Conservation (phyloP, 169 alveolate genomes). For the Cryptosporidium muris region DNA sequence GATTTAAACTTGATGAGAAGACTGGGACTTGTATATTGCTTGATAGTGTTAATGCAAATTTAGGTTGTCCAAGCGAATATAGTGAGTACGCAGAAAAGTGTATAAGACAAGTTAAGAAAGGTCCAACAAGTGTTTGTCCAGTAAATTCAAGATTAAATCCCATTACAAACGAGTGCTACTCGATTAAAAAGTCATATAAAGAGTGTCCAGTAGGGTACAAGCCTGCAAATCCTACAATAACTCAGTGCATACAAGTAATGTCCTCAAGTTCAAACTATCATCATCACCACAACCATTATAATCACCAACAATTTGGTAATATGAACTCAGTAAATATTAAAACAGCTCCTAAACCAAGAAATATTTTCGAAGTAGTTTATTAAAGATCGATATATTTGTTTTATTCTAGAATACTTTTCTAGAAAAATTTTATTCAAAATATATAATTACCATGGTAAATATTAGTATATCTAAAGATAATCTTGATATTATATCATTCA, state of each 20-base stretch:
- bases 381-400: too few relatives aligned
- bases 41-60: slow-evolving; percentile 13
- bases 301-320: too few relatives aligned
- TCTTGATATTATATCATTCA: too few relatives aligned
- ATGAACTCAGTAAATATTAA: slow-evolving; percentile 12
- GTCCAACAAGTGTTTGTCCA: slow-evolving; percentile 60
- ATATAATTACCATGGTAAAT: too few relatives aligned
- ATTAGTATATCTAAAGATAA: too few relatives aligned
- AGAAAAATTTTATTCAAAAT: too few relatives aligned
- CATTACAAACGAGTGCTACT: slow-evolving; percentile 54
- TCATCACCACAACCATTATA: background rate
- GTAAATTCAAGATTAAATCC: slow-evolving; percentile 45
- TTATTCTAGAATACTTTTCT: too few relatives aligned
- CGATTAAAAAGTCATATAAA: slow-evolving; percentile 27
- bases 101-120: slow-evolving; percentile 43
- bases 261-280: background rate
- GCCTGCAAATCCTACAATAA: slow-evolving; percentile 33
- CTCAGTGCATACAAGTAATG: slow-evolving; percentile 15
- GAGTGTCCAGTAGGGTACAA: slow-evolving; percentile 68
- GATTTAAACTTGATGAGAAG: slow-evolving; percentile 6
- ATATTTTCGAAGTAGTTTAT: too few relatives aligned
- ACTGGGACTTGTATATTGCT: slow-evolving; percentile 15
- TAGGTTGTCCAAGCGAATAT: slow-evolving; percentile 56
- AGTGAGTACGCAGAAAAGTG: slow-evolving; percentile 58
- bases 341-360: slow-evolving; percentile 43